A percentile compares a stretch with the other conserved stretches of the same genome.
Conservation (phyloP, 331 rosid species). For the Arachis monticola region DNA sequence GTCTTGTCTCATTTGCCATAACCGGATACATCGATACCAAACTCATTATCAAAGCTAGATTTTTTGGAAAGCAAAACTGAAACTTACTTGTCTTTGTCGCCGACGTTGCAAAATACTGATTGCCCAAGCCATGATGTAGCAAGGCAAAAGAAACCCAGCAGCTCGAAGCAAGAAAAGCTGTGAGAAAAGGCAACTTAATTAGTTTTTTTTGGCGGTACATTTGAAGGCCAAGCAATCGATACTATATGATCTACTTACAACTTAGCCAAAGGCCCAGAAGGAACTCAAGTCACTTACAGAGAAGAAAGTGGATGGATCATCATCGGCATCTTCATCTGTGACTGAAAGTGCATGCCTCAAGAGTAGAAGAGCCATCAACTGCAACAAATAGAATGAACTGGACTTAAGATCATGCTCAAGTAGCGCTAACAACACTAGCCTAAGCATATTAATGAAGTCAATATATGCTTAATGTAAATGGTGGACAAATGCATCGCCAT, state of each 20-base stretch:
- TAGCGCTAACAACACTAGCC: not conserved
- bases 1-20: too few relatives aligned
- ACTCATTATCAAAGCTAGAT: too few relatives aligned
- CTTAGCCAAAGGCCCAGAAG: not conserved
- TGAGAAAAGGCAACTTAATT: conserved; percentile 36
- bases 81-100: conserved; percentile 78
- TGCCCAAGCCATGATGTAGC: conserved; percentile 94
- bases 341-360: conserved; percentile 77
- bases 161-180: conserved; percentile 93
- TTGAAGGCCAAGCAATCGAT: conserved; percentile 8
- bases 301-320: conserved; percentile 78
- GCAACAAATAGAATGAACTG: conserved; percentile 44
- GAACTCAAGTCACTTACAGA: conserved; percentile 58
- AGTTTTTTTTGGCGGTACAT: conserved; percentile 27
- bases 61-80: not conserved
- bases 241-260: not conserved
- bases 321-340: conserved; percentile 67
- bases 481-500: not conserved
- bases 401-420: conserved; percentile 19
- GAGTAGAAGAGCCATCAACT: conserved; percentile 87
- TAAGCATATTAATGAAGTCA: not conserved
- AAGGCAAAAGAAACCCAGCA: conserved; percentile 89
- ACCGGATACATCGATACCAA: too few relatives aligned
- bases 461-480: not conserved
- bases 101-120: conserved; percentile 85